A percentile compares a stretch with the other conserved stretches of the same genome.
These are phyloP conservation scores for Ramularia endophylla DNA, from an alignment of 2,329 filamentous ascomycete species.

Conservation along the genomic window DNA sequence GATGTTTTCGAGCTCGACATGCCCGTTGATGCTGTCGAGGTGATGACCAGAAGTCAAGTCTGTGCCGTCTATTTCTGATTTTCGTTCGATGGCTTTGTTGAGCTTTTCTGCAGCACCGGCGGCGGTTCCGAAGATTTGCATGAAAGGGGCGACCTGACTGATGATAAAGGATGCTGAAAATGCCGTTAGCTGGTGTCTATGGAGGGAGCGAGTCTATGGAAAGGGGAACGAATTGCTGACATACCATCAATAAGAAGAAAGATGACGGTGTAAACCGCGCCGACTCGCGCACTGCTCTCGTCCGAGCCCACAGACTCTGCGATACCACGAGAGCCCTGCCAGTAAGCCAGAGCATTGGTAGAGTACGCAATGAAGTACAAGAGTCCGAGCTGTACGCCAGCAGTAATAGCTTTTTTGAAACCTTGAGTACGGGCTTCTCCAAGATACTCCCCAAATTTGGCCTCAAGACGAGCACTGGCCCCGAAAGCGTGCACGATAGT, in stretches of 20 bases:
- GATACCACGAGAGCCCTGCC: constrained; percentile 57
- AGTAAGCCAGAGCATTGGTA: constrained; percentile 62
- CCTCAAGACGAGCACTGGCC: constrained; percentile 53
- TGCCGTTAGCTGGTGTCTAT: not conserved
- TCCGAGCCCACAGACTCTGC: constrained; percentile 34
- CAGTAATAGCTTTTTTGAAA: constrained; percentile 52
- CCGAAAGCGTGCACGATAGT: constrained; percentile 40
- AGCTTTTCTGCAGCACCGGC: constrained; percentile 54
- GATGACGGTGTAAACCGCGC: constrained; percentile 51
- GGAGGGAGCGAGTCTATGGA: not conserved
- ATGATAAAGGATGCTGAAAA: constrained; percentile 37
- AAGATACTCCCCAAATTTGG: constrained; percentile 52
- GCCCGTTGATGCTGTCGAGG: constrained; percentile 6
- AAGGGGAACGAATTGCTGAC: not conserved
- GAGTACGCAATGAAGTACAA: constrained; percentile 64
- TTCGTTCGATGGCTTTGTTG: constrained; percentile 51
- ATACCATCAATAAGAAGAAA: constrained; percentile 48
- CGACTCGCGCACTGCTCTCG: constrained; percentile 24
- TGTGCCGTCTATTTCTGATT: constrained; percentile 35
- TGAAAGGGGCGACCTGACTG: constrained; percentile 41
- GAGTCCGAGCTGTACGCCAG: constrained; percentile 54
- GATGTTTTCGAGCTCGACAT: constrained; percentile 34
- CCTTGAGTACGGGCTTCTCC: constrained; percentile 46
- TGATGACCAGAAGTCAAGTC: constrained; percentile 16
- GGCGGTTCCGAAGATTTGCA: constrained; percentile 47